These are phyloP conservation scores for Daldinia caldariorum DNA, from an alignment of 495 filamentous ascomycete genomes.

Conservation along the genomic window DNA sequence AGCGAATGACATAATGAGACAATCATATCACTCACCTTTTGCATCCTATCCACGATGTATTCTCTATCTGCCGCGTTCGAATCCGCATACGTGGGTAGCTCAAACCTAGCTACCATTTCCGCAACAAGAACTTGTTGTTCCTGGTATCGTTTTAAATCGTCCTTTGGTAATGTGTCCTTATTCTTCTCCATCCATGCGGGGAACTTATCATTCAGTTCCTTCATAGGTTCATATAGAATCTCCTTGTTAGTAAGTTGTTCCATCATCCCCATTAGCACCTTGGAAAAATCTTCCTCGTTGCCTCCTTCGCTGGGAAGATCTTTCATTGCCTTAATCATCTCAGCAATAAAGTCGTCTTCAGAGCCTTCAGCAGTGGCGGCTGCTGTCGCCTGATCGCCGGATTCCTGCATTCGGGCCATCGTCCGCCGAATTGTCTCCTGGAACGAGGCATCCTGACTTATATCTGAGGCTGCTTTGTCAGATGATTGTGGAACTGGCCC, in stretches of 20 bases:
- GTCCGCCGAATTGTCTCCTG: slow-evolving; percentile 90
- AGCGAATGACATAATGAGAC: slow-evolving; percentile 32
- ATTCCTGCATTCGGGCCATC: slow-evolving; percentile 93
- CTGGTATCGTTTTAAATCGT: slow-evolving; percentile 81
- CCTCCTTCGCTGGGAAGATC: slow-evolving; percentile 68
- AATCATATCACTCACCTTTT: slow-evolving; percentile 73
- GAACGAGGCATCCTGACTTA: slow-evolving; percentile 71
- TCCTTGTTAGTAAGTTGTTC: slow-evolving; percentile 98
- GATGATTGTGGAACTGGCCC: slow-evolving; percentile 44
- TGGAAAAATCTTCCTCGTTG: slow-evolving; percentile 86
- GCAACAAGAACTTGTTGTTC: slow-evolving; percentile 82
- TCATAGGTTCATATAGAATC: slow-evolving; percentile 98
- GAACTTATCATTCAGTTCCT: slow-evolving; percentile 92
- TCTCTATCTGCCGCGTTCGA: slow-evolving; percentile 82
- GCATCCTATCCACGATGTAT: slow-evolving; percentile 96
- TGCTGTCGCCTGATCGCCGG: slow-evolving; percentile 80
- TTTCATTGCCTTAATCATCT: slow-evolving; percentile 87
- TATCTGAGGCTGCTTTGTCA: slow-evolving; percentile 39
- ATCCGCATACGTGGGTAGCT: slow-evolving; percentile 80
- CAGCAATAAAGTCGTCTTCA: slow-evolving; percentile 79
- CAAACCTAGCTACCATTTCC: slow-evolving; percentile 90
- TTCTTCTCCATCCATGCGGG: slow-evolving; percentile 88
- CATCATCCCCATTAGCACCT: slow-evolving; percentile 97
- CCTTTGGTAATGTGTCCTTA: slow-evolving; percentile 64
- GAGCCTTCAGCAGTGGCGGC: slow-evolving; percentile 74